A percentile compares a stretch with the other conserved stretches of the same genome.
These are phyloP conservation scores for Colletotrichum liriopes DNA, from an alignment of 2,329 filamentous ascomycete species.

Conservation along the genomic window DNA sequence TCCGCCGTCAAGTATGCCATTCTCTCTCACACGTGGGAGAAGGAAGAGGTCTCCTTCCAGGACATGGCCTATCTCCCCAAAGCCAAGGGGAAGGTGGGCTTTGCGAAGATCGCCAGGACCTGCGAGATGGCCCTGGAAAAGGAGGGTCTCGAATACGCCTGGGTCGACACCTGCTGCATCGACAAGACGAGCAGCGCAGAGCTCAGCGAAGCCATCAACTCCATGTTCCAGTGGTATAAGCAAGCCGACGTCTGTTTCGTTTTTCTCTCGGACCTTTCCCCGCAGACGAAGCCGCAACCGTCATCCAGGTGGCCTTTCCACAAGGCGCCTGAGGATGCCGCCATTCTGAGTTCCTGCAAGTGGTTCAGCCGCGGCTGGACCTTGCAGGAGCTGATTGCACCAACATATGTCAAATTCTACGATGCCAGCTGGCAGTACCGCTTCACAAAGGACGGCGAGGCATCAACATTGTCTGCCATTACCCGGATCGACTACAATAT, in stretches of 20 bases:
- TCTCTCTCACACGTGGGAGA: conserved; percentile 49
- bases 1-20: conserved; percentile 47
- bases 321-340: background rate
- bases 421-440: conserved; percentile 37
- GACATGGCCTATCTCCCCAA: conserved; percentile 29
- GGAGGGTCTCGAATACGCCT: conserved; percentile 40
- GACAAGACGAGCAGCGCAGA: conserved; percentile 48
- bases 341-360: conserved; percentile 10
- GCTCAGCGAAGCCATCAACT: conserved; percentile 46
- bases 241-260: conserved; percentile 44
- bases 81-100: conserved; percentile 24
- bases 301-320: background rate
- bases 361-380: conserved; percentile 47
- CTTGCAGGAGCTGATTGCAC: conserved; percentile 46
- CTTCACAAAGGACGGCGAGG: conserved; percentile 27
- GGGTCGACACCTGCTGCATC: conserved; percentile 50
- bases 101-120: conserved; percentile 31
- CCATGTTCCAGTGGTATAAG: conserved; percentile 46
- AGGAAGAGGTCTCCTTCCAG: conserved; percentile 46
- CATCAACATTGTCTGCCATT: background rate
- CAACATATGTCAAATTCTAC: conserved; percentile 39
- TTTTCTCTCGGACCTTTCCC: conserved; percentile 43
- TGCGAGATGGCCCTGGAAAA: conserved; percentile 31
- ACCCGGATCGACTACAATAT: conserved; percentile 22
- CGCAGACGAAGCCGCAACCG: background rate